Base-by-base conservation (phyloP, 108 stramenopile genomes). In the Nannochloropsis gaditana region DNA sequence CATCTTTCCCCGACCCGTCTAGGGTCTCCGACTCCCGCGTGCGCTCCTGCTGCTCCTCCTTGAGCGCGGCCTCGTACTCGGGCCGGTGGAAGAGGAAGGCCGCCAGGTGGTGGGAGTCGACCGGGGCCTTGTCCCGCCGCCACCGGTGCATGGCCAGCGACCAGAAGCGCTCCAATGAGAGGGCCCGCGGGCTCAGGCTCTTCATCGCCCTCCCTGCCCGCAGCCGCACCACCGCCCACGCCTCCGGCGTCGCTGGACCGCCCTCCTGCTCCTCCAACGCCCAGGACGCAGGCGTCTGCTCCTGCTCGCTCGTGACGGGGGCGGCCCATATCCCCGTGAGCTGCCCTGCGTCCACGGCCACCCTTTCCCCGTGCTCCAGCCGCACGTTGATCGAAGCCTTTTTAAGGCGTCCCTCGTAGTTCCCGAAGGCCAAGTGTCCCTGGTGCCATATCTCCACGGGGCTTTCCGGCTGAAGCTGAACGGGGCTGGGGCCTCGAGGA, bases 41-140 rank as follows among this genome's bases (percentile, higher is more conserved):
- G 19, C 59, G 59, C n/a, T 73, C 19, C 59, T 73, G 59, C 59
- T 73, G 59, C 59, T 73, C 59, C 8, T n/a, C 19, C 59, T 73
- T 73, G 19, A 73, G n/a, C 3, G 59, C 59, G 19, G 59, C 59
- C n/a, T 73, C 59, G 59, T 73, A 73, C 59, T 73, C 59, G n/a
- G 59, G 59, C n/a, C 59, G 59, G 19, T 73, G 59, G 6, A 73
- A 73, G 1, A 73, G 59, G n/a, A 73, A 73, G 59, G 59, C 59
- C 19, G 59, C 59, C 59, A 73, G 59, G 59, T 73, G 59, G 59
- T 73, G 59, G 59, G 59, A 73, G 8, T 73, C 59, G 19, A 73
- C 59, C 3, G 6, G 59, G 59, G 59, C 59, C n/a, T 73, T 73
- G n/a, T 73, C 59, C 59, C 59, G 15, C 8, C n/a, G 15, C 59